phyloP scores from a whole-genome alignment of 495 filamentous ascomycete species.

The Penicillium lividum region DNA sequence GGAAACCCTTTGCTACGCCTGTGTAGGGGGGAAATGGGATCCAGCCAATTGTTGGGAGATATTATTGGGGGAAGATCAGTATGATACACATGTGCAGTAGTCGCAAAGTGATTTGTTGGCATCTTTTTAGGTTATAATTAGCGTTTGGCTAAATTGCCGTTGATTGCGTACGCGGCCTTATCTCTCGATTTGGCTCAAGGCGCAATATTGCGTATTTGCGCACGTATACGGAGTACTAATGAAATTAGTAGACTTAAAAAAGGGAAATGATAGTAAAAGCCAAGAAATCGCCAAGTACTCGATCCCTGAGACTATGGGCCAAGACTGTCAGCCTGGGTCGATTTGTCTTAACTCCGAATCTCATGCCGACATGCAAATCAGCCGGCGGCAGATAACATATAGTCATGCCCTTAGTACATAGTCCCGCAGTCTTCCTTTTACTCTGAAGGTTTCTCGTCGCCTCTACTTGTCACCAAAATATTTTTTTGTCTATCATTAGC shows the following conservation, averaged over 20 bases:
- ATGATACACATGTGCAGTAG: no score
- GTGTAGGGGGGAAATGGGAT: no score
- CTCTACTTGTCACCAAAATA: neutral
- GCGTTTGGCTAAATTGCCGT: no score
- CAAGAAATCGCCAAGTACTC: neutral
- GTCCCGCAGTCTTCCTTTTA: neutral
- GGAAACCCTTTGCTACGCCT: no score
- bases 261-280: neutral
- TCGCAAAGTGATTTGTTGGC: no score
- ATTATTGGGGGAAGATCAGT: no score
- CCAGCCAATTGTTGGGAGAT: no score
- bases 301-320: neutral
- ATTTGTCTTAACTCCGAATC: neutral
- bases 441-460: neutral
- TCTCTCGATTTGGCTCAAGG: no score
- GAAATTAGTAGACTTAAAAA: neutral
- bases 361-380: neutral
- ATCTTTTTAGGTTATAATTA: no score
- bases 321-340: neutral
- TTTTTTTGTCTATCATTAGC: neutral
- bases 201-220: no score
- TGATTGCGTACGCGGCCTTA: no score
- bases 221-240: neutral
- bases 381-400: neutral
- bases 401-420: neutral